These are phyloP conservation scores for Madurella mycetomatis DNA, from an alignment of 2,329 filamentous ascomycete species.

Conservation along the genomic window DNA sequence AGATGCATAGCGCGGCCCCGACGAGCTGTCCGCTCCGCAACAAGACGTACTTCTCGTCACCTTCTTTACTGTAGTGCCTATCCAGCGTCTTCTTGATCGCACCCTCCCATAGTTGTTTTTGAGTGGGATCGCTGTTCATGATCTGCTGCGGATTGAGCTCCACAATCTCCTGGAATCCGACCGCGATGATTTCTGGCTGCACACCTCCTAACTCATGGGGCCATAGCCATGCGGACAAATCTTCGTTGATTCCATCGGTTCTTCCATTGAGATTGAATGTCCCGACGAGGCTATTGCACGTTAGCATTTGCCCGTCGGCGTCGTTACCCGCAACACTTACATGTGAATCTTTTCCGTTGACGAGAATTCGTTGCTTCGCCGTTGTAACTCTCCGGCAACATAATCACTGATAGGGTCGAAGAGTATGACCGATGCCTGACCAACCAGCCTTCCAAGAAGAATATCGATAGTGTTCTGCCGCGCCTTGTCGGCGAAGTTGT, in stretches of 20 bases:
- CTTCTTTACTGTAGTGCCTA: slow-evolving; percentile 56
- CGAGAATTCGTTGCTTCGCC: slow-evolving; percentile 67
- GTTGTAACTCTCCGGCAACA: slow-evolving; percentile 71
- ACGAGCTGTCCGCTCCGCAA: slow-evolving; percentile 91
- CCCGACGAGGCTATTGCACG: slow-evolving; percentile 54
- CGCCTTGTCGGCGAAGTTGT: slow-evolving; percentile 93
- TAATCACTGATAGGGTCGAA: slow-evolving; percentile 94
- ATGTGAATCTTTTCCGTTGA: slow-evolving; percentile 70
- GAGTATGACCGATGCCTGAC: slow-evolving; percentile 76
- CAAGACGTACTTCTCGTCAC: slow-evolving; percentile 78
- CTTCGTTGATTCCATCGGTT: slow-evolving; percentile 69
- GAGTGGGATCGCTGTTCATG: slow-evolving; percentile 92
- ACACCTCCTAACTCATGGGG: slow-evolving; percentile 54
- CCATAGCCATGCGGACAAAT: slow-evolving; percentile 83
- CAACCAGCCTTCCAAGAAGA: slow-evolving; percentile 77
- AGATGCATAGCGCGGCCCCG: slow-evolving; percentile 86
- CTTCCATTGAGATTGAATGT: slow-evolving; percentile 95
- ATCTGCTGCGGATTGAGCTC: slow-evolving; percentile 96
- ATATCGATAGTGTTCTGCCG: slow-evolving; percentile 94
- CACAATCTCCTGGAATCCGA: slow-evolving; percentile 98
- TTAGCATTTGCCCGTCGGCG: slow-evolving; percentile 19
- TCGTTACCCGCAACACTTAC: slow-evolving; percentile 40
- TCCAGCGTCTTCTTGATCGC: slow-evolving; percentile 78
- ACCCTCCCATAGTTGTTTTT: slow-evolving; percentile 80
- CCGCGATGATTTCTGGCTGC: slow-evolving; percentile 79